phyloP scores from a whole-genome alignment of 352 stramenopile species.

The Phytopythium sindhum region DNA sequence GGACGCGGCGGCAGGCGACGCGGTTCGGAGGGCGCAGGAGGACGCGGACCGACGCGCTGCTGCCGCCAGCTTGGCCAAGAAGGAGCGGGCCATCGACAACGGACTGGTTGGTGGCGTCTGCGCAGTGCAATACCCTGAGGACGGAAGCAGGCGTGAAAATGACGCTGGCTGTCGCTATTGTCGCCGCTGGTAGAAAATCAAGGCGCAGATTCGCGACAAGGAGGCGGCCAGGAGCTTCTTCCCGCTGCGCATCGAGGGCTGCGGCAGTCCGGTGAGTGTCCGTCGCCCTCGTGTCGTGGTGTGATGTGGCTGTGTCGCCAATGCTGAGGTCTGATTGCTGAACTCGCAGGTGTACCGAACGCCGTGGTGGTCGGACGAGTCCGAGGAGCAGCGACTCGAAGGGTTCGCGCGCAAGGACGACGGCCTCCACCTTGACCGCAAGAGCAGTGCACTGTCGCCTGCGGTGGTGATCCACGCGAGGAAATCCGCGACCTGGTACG shows the following conservation, averaged over 20 bases:
- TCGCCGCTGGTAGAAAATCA: background rate
- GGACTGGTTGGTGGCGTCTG: background rate
- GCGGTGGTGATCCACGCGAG: constrained; percentile 25
- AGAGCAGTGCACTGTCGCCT: background rate
- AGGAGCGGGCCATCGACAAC: background rate
- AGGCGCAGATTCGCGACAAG: constrained; percentile 33
- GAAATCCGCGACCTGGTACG: constrained; percentile 49
- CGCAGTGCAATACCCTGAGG: no score
- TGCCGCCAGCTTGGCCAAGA: background rate
- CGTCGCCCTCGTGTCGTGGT: background rate
- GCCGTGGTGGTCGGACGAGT: constrained; percentile 42
- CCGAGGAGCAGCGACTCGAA: constrained; percentile 19
- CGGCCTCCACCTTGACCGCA: no score
- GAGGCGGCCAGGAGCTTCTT: constrained; percentile 15
- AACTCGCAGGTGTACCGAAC: constrained; percentile 27
- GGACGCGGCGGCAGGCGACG: background rate
- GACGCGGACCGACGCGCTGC: background rate
- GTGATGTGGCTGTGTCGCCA: background rate
- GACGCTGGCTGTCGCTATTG: background rate
- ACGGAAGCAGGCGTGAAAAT: background rate
- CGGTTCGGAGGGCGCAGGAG: background rate
- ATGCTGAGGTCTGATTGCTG: background rate
- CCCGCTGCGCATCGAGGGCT: constrained; percentile 17
- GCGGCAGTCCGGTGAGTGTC: constrained; percentile 21
- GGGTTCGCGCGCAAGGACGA: constrained; percentile 7